Evolutionary conservation across 164 flowering plant genomes (phyloP).

Genomic region (Platanus orientalis): DNA sequence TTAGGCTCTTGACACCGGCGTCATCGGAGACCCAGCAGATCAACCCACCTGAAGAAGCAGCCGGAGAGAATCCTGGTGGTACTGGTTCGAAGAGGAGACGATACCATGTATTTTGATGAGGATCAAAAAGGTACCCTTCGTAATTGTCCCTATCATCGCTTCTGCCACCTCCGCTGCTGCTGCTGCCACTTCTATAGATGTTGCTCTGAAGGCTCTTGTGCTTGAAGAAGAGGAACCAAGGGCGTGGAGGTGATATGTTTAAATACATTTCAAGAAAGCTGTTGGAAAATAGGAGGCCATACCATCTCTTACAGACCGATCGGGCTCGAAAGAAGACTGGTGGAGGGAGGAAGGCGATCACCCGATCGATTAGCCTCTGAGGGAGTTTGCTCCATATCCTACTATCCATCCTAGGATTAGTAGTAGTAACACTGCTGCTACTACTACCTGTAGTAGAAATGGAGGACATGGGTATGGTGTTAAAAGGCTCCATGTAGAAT

Average conservation of each 20-base stretch:
- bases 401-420: slow-evolving; percentile 62
- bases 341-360: slow-evolving; percentile 78
- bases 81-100: slow-evolving; percentile 39
- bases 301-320: slow-evolving; percentile 84
- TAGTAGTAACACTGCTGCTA: slow-evolving; percentile 16
- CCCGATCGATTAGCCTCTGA: slow-evolving; percentile 53
- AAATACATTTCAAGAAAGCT: slow-evolving; percentile 61
- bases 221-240: slow-evolving; percentile 81
- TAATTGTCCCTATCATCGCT: background rate
- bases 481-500: too few relatives aligned
- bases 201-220: slow-evolving; percentile 29
- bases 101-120: slow-evolving; percentile 56
- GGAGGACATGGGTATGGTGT: slow-evolving; percentile 14
- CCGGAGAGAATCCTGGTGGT: slow-evolving; percentile 71
- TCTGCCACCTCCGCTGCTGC: background rate
- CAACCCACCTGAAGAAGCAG: slow-evolving; percentile 70
- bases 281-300: slow-evolving; percentile 65
- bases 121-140: slow-evolving; percentile 71
- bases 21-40: slow-evolving; percentile 69
- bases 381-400: slow-evolving; percentile 87
- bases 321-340: slow-evolving; percentile 81
- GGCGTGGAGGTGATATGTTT: slow-evolving; percentile 39
- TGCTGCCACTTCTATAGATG: slow-evolving; percentile 22
- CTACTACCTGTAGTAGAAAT: too few relatives aligned
- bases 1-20: slow-evolving; percentile 49